Percentiles rank a stretch among this genome's conserved stretches.
These are phyloP conservation scores for Brassica carinata DNA, from an alignment of 345 rosid species.

Conservation along the genomic window DNA sequence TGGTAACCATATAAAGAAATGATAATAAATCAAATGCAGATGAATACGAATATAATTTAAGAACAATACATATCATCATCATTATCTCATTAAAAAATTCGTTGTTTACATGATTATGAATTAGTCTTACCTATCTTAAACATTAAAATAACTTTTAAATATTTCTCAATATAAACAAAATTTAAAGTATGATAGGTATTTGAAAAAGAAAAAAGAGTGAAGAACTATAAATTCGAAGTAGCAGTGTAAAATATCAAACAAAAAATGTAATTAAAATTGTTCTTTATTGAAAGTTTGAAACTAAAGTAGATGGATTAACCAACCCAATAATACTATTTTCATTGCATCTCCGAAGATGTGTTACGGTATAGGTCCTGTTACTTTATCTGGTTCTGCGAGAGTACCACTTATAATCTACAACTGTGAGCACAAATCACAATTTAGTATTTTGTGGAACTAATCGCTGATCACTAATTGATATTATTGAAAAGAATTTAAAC, in stretches of 20 bases:
- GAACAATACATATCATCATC: background rate
- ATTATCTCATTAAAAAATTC: background rate
- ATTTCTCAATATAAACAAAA: background rate
- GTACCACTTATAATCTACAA: background rate
- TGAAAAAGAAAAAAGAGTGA: background rate
- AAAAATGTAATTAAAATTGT: background rate
- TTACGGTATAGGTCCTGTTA: background rate
- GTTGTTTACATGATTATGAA: background rate
- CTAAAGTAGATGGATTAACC: background rate
- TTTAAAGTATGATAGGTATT: background rate
- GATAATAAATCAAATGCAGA: background rate
- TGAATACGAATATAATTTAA: background rate
- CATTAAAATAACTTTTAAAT: background rate
- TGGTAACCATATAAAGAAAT: constrained; percentile 4
- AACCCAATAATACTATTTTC: background rate
- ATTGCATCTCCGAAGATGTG: background rate
- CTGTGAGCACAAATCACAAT: background rate
- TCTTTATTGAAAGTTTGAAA: background rate
- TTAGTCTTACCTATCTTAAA: background rate
- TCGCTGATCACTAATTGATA: background rate
- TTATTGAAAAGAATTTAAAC: background rate
- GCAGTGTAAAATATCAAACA: background rate
- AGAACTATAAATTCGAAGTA: background rate
- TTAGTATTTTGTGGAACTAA: background rate
- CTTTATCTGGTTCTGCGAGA: background rate